These are phyloP conservation scores for Eurotiales sp. DNA, from an alignment of 2,329 filamentous ascomycete species.

Conservation along the genomic window DNA sequence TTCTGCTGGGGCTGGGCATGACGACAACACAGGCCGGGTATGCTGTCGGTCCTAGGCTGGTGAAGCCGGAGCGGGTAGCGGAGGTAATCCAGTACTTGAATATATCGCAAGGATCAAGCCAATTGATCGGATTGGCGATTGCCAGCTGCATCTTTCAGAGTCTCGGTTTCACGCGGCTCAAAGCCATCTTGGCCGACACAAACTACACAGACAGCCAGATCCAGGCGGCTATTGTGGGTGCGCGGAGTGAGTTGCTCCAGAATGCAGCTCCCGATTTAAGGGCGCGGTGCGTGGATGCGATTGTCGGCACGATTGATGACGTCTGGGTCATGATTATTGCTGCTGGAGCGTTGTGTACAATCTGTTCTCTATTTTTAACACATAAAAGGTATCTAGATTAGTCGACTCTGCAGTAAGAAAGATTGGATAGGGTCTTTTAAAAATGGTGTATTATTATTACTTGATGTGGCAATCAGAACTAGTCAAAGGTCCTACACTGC, in stretches of 20 bases:
- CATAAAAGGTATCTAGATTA: too few species aligned
- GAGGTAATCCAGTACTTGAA: slow-evolving; percentile 36
- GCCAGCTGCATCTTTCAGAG: slow-evolving; percentile 40
- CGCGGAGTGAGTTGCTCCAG: slow-evolving; percentile 28
- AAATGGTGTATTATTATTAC: too few species aligned
- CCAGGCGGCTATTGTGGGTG: slow-evolving; percentile 26
- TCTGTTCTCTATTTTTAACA: too few species aligned
- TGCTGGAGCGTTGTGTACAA: too few species aligned
- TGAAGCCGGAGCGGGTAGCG: slow-evolving; percentile 8
- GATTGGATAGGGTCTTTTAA: too few species aligned
- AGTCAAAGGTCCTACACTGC: too few species aligned
- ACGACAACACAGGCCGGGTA: slow-evolving; percentile 20
- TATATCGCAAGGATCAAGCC: slow-evolving; percentile 30
- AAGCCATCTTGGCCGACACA: slow-evolving; percentile 21
- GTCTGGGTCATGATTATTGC: too few species aligned
- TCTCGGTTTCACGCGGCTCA: slow-evolving; percentile 24
- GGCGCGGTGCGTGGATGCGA: slow-evolving; percentile 22
- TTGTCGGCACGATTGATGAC: too few species aligned
- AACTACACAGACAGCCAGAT: slow-evolving; percentile 26
- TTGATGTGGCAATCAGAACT: too few species aligned
- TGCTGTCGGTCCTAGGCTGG: slow-evolving; percentile 17
- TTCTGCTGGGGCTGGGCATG: slow-evolving; percentile 23
- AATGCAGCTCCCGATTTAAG: slow-evolving; percentile 22
- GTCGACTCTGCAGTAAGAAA: too few species aligned
- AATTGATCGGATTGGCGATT: slow-evolving; percentile 35